Evolutionary conservation across 192 early-diverging fungal genomes (phyloP).

Genomic region (Powellomyces hirtus): DNA sequence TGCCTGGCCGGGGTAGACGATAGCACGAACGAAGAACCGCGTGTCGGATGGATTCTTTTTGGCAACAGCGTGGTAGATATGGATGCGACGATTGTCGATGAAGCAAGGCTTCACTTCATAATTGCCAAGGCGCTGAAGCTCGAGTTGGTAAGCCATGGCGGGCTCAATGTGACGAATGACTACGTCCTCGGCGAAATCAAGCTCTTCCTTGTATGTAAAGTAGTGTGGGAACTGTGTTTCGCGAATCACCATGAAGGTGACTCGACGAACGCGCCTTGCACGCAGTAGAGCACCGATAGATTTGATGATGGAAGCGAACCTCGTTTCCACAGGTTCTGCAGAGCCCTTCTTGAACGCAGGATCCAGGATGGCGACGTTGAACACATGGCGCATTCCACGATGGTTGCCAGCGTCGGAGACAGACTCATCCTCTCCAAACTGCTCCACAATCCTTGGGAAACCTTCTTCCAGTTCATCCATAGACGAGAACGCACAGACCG

Average conservation of each 20-base stretch:
- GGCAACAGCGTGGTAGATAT: constrained; percentile 92
- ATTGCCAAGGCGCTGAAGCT: constrained; percentile 86
- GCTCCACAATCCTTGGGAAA: constrained; percentile 56
- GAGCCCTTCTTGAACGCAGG: constrained; percentile 59
- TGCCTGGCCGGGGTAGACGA: constrained; percentile 84
- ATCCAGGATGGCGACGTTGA: constrained; percentile 80
- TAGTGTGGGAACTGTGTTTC: constrained; percentile 82
- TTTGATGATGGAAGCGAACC: constrained; percentile 64
- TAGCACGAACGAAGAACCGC: constrained; percentile 96
- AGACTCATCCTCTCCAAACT: constrained; percentile 46
- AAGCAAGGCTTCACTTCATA: constrained; percentile 96
- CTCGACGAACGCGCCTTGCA: constrained; percentile 75
- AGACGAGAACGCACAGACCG: constrained; percentile 73
- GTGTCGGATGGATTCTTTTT: constrained; percentile 93
- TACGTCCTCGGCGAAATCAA: constrained; percentile 82
- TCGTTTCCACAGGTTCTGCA: constrained; percentile 63
- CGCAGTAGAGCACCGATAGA: constrained; percentile 62
- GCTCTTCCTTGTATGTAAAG: constrained; percentile 92
- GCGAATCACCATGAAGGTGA: constrained; percentile 87
- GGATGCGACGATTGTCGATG: constrained; percentile 91
- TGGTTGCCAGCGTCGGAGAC: background rate
- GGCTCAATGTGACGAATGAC: constrained; percentile 99
- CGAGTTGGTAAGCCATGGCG: constrained; percentile 95
- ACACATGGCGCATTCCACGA: constrained; percentile 55
- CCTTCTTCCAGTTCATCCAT: constrained; percentile 68